Evolutionary conservation across 495 filamentous ascomycete genomes (phyloP), one percentile per base, ranked within the genome.

Genomic region (Penicillium coprophilum): DNA sequence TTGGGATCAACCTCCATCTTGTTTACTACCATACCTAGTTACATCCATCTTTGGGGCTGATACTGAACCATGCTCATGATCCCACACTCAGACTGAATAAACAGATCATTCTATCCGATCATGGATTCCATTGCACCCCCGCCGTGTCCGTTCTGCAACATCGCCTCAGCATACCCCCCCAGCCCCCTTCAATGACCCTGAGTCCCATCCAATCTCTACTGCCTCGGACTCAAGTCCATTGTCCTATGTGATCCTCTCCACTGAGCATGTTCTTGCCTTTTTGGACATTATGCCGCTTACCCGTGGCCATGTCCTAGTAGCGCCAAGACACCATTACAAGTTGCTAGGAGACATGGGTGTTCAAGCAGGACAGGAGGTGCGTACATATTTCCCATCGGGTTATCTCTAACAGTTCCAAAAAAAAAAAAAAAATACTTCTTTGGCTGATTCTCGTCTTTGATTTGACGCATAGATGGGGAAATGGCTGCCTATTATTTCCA

Each of bases 241-340:
- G 12, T 77, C 87, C 6, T 87, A 89, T 69, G 63, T 95, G 27
- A 75, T 96, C 27, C 82, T 96, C 46, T 88, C 87, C 2, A 90
- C 89, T 0, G 79, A 82, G 0, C 65, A 83, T 59, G 80, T 91
- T 23, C 66, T 96, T 30, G 92, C 91, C 30, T 96, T 97, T 71
- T 78, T 96, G 40, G 93, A 96, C 73, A 93, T 94, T 59, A 83
- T 93, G 81, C 92, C 92, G 11, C 81, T 96, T 30, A 84, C 87
- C 0, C 72, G 67, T 0, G 92, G 91, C 0, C 92, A 97, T 74
- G 67, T 95, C 1, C 82, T 97, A 0, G 76, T 97, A 20, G 85
- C 82, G 27, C 85, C 89, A 31, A 80, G 92, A 52, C 39, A 64
- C 6, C 92, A 97, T 76, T 76, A 80, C 52, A 81, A 83, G 57